Evolutionary conservation across 192 early-diverging fungal species (phyloP).

Genomic region (Phycomyces nitens): DNA sequence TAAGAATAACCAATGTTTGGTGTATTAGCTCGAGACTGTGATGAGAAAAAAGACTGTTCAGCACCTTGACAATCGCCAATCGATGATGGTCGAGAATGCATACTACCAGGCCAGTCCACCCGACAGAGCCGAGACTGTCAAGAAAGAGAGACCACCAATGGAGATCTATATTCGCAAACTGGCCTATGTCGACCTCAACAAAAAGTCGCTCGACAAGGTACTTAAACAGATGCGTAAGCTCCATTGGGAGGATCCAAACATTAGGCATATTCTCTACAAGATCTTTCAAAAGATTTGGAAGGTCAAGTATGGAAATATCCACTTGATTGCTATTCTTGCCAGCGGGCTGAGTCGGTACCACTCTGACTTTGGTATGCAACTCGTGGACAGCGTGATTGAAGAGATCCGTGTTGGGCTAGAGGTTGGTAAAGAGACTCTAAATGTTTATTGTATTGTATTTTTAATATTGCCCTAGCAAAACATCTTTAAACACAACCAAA

Average conservation of each 20-base stretch:
- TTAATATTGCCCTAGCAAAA: conserved; percentile 42
- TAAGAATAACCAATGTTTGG: neutral
- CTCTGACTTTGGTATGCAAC: conserved; percentile 80
- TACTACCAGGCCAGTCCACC: conserved; percentile 88
- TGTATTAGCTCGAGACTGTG: conserved; percentile 75
- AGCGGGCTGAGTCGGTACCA: conserved; percentile 76
- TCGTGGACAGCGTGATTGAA: conserved; percentile 86
- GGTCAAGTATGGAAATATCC: conserved; percentile 84
- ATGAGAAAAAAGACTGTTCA: conserved; percentile 84
- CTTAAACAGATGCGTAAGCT: conserved; percentile 74
- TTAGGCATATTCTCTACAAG: conserved; percentile 59
- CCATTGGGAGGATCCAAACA: conserved; percentile 73
- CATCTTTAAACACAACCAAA: conserved; percentile 90
- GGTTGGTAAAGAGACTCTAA: conserved; percentile 30
- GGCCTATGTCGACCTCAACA: conserved; percentile 78
- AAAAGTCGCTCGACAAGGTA: conserved; percentile 66
- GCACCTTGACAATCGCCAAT: conserved; percentile 80
- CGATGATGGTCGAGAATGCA: conserved; percentile 92
- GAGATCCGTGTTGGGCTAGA: conserved; percentile 88
- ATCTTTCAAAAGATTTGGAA: conserved; percentile 93
- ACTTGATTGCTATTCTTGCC: conserved; percentile 77
- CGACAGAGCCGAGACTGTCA: conserved; percentile 52
- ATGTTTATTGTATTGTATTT: no score
- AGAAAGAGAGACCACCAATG: conserved; percentile 74
- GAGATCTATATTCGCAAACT: conserved; percentile 89